These are phyloP conservation scores for Graphiopsis chlorocephala DNA, from an alignment of 2,329 filamentous ascomycete species.

Conservation along the genomic window DNA sequence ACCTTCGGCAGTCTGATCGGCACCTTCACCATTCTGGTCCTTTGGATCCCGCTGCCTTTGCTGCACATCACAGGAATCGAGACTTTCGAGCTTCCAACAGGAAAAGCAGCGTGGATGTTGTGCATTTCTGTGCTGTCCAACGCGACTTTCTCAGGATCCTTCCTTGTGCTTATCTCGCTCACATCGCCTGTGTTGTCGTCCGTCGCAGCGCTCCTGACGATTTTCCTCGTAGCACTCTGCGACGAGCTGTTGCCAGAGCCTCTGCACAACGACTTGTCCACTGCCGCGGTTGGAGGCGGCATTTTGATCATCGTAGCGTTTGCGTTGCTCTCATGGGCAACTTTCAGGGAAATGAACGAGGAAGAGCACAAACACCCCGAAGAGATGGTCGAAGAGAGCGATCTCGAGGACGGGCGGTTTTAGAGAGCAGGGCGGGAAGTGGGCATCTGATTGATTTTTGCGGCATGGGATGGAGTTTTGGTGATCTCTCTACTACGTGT, in stretches of 20 bases:
- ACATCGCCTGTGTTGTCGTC: slow-evolving; percentile 84
- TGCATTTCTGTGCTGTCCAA: slow-evolving; percentile 79
- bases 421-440: background rate
- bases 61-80: slow-evolving; percentile 78
- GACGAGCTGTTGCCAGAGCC: slow-evolving; percentile 76
- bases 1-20: slow-evolving; percentile 87
- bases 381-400: slow-evolving; percentile 40
- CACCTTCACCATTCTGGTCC: slow-evolving; percentile 74
- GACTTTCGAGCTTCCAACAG: slow-evolving; percentile 75
- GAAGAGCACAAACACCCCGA: slow-evolving; percentile 63
- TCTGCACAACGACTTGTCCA: slow-evolving; percentile 68
- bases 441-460: slow-evolving; percentile 42
- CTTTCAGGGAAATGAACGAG: slow-evolving; percentile 88
- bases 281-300: slow-evolving; percentile 77
- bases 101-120: slow-evolving; percentile 76
- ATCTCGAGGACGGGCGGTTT: slow-evolving; percentile 38
- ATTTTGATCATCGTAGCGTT: slow-evolving; percentile 86
- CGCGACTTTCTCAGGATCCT: slow-evolving; percentile 87
- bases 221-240: slow-evolving; percentile 90
- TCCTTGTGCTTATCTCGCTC: slow-evolving; percentile 86
- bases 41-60: slow-evolving; percentile 89
- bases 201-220: slow-evolving; percentile 89
- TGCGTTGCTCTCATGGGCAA: slow-evolving; percentile 81
- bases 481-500: background rate
- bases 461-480: background rate